phyloP scores from a whole-genome alignment of 345 rosid species.

The Citropsis articulata region DNA sequence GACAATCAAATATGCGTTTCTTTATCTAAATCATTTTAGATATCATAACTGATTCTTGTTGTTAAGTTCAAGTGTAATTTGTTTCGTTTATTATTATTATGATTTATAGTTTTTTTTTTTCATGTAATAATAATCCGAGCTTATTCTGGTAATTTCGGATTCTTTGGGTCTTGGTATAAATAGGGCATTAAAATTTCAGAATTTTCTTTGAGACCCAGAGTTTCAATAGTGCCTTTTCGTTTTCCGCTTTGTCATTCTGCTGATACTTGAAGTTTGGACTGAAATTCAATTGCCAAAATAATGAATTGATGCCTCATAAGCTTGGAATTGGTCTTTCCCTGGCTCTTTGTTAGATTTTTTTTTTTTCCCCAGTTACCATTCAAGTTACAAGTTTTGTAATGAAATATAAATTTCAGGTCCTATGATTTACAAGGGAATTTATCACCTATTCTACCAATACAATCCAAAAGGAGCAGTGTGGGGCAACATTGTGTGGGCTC shows the following conservation, averaged over 20 bases:
- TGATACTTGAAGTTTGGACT: too few species aligned
- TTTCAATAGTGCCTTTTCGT: background rate
- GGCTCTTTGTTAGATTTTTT: background rate
- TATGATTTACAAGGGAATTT: constrained; percentile 50
- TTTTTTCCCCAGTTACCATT: background rate
- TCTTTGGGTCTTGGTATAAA: background rate
- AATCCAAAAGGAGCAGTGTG: constrained; percentile 49
- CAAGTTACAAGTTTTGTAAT: background rate
- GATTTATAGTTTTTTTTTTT: background rate
- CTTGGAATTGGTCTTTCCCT: background rate
- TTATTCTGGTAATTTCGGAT: background rate
- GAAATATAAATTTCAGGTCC: constrained; percentile 31
- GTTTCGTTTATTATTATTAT: too few species aligned
- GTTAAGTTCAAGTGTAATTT: too few species aligned
- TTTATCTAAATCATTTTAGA: background rate
- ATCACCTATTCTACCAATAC: constrained; percentile 62
- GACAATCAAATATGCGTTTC: background rate
- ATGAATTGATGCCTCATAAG: too few species aligned
- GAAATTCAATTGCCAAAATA: too few species aligned
- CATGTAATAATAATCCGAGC: background rate
- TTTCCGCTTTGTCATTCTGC: background rate
- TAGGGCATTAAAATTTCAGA: background rate
- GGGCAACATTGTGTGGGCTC: constrained; percentile 71
- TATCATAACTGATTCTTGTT: too few species aligned
- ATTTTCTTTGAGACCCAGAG: background rate